These are phyloP conservation scores for Cladophialophora carrionii DNA, from an alignment of 2,329 filamentous ascomycete genomes.

Conservation along the genomic window DNA sequence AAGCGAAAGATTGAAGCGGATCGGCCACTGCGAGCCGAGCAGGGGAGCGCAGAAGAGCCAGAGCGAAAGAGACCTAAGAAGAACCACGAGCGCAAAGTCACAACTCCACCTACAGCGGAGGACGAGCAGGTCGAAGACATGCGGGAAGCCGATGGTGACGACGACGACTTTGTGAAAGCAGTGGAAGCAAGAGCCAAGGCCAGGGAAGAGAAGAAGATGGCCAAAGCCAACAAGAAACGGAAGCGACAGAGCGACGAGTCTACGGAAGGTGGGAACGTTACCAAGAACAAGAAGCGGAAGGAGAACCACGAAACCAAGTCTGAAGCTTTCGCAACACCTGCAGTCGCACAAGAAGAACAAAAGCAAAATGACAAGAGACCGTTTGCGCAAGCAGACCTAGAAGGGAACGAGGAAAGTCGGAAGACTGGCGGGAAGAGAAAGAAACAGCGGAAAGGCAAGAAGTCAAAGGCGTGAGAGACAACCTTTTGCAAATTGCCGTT, in stretches of 20 bases:
- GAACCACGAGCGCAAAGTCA: not conserved
- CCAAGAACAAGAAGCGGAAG: constrained; percentile 24
- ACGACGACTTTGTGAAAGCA: constrained; percentile 44
- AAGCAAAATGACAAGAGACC: constrained; percentile 20
- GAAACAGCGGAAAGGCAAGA: not conserved
- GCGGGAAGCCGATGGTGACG: constrained; percentile 43
- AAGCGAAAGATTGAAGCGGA: constrained; percentile 28
- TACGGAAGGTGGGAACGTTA: constrained; percentile 28
- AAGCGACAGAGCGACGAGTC: constrained; percentile 41
- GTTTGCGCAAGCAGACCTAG: constrained; percentile 6
- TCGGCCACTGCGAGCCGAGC: constrained; percentile 11
- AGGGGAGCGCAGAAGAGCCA: constrained; percentile 17
- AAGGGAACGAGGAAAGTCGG: constrained; percentile 6
- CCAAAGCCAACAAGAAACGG: constrained; percentile 47
- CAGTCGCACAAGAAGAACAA: constrained; percentile 5
- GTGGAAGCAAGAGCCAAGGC: constrained; percentile 51
- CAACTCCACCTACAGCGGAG: not conserved
- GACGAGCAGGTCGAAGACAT: constrained; percentile 42
- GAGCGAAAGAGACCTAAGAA: constrained; percentile 38
- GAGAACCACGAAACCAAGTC: constrained; percentile 28
- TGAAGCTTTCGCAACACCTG: not conserved
- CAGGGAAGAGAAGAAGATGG: constrained; percentile 47
- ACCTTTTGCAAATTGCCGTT: not conserved
- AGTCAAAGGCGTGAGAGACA: not conserved
- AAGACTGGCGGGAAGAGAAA: constrained; percentile 19